A percentile compares a stretch with the other conserved stretches of the same genome.
Conservation (phyloP, 108 stramenopile species). For the Nannochloropsis salina region DNA sequence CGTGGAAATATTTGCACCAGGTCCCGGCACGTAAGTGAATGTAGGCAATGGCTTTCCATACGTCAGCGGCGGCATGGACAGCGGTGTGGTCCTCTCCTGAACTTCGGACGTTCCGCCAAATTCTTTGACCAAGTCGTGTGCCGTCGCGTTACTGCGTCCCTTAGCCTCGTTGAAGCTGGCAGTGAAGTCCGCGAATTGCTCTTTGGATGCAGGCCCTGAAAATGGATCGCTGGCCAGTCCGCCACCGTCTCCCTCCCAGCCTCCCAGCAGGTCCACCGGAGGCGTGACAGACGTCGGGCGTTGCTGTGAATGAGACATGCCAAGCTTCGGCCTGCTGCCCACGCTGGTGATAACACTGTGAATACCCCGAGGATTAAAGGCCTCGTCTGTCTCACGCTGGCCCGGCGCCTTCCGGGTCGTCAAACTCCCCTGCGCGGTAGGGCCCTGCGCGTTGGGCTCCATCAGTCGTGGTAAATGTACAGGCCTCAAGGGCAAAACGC, state of each 20-base stretch:
- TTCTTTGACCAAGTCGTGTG: not conserved
- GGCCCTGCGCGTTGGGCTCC: no score
- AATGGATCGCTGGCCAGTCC: not conserved
- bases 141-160: not conserved
- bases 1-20: not conserved
- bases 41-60: not conserved
- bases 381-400: not conserved
- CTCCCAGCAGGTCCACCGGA: not conserved
- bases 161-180: conserved; percentile 11
- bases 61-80: not conserved
- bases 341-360: not conserved
- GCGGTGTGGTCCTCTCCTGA: not conserved
- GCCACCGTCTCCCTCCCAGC: not conserved
- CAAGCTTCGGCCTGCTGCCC: not conserved
- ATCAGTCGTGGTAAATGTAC: not conserved
- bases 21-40: not conserved
- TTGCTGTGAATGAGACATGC: not conserved
- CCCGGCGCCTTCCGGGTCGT: no score
- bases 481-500: conserved; percentile 10
- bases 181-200: not conserved
- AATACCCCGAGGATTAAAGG: not conserved
- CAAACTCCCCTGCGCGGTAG: no score
- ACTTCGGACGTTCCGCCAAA: not conserved
- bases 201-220: not conserved
- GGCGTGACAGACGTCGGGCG: not conserved